Conservation (phyloP, 2,329 filamentous ascomycete genomes). For the Neocatenulostroma microsporum region DNA sequence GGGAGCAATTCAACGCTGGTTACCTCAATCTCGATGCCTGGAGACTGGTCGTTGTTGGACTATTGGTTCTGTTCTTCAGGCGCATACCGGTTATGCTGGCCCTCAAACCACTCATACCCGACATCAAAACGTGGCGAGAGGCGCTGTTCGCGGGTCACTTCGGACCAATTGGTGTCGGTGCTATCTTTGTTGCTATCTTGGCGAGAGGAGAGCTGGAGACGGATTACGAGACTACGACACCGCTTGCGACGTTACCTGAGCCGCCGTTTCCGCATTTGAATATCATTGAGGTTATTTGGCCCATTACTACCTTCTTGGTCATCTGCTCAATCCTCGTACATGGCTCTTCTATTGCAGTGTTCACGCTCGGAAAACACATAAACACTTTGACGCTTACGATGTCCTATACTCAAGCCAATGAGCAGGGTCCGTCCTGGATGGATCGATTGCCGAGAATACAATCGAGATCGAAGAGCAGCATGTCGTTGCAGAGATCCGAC, state of each 20-base stretch:
- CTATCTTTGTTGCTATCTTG: conserved; percentile 89
- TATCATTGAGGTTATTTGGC: conserved; percentile 84
- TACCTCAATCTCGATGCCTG: conserved; percentile 70
- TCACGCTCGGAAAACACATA: conserved; percentile 95
- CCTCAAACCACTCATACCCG: conserved; percentile 86
- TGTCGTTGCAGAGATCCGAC: conserved; percentile 67
- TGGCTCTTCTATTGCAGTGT: conserved; percentile 95
- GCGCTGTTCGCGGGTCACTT: conserved; percentile 96
- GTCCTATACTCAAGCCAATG: conserved; percentile 86
- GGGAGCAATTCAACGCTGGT: conserved; percentile 77
- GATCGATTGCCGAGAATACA: conserved; percentile 75
- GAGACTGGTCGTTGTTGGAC: conserved; percentile 85
- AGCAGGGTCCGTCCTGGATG: conserved; percentile 91
- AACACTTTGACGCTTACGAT: conserved; percentile 92
- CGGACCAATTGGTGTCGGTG: conserved; percentile 92
- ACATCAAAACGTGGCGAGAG: conserved; percentile 97
- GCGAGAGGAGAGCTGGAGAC: conserved; percentile 86
- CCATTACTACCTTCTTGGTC: conserved; percentile 88
- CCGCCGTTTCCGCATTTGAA: conserved; percentile 54
- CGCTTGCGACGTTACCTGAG: conserved; percentile 55
- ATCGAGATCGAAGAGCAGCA: conserved; percentile 71
- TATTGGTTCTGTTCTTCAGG: conserved; percentile 91
- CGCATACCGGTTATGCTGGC: conserved; percentile 90
- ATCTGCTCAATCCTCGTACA: conserved; percentile 92
- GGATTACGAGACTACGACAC: conserved; percentile 56